Evolutionary conservation across 345 rosid genomes (phyloP).

Genomic region (Cardamine chenopodiifolia): DNA sequence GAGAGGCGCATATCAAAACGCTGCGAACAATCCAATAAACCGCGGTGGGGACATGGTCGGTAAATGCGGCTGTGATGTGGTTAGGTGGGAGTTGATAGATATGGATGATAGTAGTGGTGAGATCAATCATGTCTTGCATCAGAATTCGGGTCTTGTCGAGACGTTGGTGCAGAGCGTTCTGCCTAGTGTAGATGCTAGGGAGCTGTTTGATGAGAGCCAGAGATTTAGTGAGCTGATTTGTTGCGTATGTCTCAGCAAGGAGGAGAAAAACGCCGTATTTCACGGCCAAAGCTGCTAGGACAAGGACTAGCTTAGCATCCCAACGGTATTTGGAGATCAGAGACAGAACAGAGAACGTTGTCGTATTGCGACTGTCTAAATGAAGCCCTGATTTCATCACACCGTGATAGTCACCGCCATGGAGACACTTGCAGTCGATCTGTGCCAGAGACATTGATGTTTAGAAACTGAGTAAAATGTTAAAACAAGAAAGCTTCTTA

Average conservation of each 20-base stretch:
- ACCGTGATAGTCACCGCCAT: constrained; percentile 62
- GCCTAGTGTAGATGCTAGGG: constrained; percentile 57
- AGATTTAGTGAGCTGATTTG: constrained; percentile 78
- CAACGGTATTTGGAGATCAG: constrained; percentile 61
- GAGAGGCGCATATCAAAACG: constrained; percentile 64
- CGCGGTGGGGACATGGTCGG: constrained; percentile 65
- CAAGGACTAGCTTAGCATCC: constrained; percentile 80
- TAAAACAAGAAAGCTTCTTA: constrained; percentile 4
- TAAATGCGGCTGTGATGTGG: constrained; percentile 52
- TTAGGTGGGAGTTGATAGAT: constrained; percentile 61
- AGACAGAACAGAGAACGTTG: constrained; percentile 58
- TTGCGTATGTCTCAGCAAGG: constrained; percentile 61
- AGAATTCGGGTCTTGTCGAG: constrained; percentile 58
- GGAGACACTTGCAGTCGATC: constrained; percentile 67
- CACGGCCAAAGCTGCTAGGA: constrained; percentile 76
- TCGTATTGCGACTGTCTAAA: constrained; percentile 43
- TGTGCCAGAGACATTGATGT: constrained; percentile 31
- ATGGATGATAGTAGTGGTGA: constrained; percentile 59
- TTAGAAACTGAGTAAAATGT: background rate
- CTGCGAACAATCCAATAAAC: constrained; percentile 85
- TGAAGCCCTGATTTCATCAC: constrained; percentile 37
- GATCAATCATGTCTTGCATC: constrained; percentile 63
- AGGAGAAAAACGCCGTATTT: constrained; percentile 87
- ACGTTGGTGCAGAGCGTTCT: constrained; percentile 52
- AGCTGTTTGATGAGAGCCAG: constrained; percentile 79